Base-by-base conservation (phyloP, 164 flowering plant genomes). In the Nelumbo lutea region DNA sequence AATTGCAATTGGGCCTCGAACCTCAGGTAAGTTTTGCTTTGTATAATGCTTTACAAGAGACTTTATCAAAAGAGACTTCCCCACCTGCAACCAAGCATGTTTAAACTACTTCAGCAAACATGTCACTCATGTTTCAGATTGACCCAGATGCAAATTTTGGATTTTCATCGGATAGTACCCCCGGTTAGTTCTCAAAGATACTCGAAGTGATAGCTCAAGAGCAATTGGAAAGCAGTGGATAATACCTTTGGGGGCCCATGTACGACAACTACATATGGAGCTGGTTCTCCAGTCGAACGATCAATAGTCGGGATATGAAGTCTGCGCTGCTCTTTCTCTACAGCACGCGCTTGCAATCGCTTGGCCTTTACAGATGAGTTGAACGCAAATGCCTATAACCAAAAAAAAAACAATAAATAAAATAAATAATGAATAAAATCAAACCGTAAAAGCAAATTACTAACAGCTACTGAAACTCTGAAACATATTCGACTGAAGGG, bases 201-300 rank as follows among this genome's bases (percentile, higher is more conserved):
- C 58, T 55, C 14, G n/a, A 14, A 55, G 10, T 55, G 58, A 14
- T 14, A 6, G 27, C 15, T 55, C 58, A 55, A 11, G 5, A 55
- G 27, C 27, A 11, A 55, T 14, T 55, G 15, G 14, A 11, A n/a
- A 55, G 14, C 7, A 41, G 1, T 10, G 5, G 51, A 73, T 7
- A 73, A 14, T 73, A 91, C 98, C 90, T 88, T 55, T 14, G 99
- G 97, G 72, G 99, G 99, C 6, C 99, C 99, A 6, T 95, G 99
- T 11, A 95, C 98, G 0, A 95, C 83, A 64, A 95, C 83, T 45
- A 95, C 98, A 76, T 59, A 95, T 0, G 98, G 99, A 52, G 99
- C 82, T 0, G 90, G 90, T 64, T 92, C 99, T 3, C 98, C 98
- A 9, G 77, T 84, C 9, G 87, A 48, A 5, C 97, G 85, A 76